Percentiles rank a stretch among this genome's conserved stretches.
Conservation (phyloP, 345 rosid species). For the Nephelium lappaceum region DNA sequence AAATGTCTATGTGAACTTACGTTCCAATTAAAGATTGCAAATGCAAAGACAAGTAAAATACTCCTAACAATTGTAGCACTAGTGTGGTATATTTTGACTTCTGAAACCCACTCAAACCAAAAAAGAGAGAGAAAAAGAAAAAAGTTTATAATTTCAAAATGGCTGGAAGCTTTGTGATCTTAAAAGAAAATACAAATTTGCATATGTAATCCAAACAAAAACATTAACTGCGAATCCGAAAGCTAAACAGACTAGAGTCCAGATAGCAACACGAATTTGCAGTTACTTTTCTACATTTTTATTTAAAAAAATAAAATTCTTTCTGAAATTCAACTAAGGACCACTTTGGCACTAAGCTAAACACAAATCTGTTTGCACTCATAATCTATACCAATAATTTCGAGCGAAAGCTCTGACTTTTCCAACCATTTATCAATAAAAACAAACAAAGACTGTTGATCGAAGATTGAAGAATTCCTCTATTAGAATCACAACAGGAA, state of each 20-base stretch:
- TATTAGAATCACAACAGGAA: conserved; percentile 17
- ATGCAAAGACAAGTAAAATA: neutral
- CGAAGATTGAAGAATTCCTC: neutral
- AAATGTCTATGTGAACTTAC: neutral
- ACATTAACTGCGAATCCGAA: neutral
- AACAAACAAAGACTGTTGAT: neutral
- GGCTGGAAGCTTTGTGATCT: conserved; percentile 10
- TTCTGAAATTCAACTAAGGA: conserved; percentile 6
- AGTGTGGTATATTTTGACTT: neutral
- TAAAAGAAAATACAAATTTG: conserved; percentile 8
- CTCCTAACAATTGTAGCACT: neutral
- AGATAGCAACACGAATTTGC: neutral
- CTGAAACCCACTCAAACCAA: neutral
- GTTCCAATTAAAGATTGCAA: neutral
- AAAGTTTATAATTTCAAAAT: neutral
- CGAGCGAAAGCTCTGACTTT: neutral
- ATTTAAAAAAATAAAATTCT: neutral
- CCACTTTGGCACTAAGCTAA: neutral
- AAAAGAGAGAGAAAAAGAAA: neutral
- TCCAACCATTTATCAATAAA: neutral
- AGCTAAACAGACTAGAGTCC: neutral
- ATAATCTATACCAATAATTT: neutral
- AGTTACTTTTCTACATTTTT: neutral
- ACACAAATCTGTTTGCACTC: conserved; percentile 2
- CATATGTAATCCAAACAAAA: conserved; percentile 12